phyloP scores from a whole-genome alignment of 352 stramenopile species.

The Saprolegnia parasitica region DNA sequence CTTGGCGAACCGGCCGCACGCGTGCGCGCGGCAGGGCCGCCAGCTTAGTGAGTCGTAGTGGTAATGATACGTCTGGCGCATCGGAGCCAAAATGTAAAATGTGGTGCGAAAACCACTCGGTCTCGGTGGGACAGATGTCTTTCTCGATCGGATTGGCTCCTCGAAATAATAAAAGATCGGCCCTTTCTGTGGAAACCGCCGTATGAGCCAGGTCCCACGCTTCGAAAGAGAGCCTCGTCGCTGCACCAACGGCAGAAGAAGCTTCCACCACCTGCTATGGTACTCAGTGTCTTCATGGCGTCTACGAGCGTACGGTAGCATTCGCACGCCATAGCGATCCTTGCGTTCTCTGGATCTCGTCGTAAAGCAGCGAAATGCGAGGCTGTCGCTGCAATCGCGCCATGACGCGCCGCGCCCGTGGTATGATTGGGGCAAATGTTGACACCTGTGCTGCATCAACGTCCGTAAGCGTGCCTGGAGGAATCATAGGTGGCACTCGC shows the following conservation, averaged over 20 bases:
- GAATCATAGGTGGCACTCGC: not conserved
- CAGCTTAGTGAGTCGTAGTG: not conserved
- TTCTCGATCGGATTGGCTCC: not conserved
- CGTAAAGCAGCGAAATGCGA: not conserved
- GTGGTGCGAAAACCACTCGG: not conserved
- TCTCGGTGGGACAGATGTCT: constrained; percentile 2
- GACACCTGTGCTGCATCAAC: not conserved
- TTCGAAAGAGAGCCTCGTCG: not conserved
- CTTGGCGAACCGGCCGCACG: constrained; percentile 22
- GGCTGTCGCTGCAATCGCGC: not conserved
- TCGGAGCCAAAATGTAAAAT: not conserved
- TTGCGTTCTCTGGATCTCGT: not conserved
- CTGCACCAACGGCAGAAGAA: not conserved
- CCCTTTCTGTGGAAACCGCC: not conserved
- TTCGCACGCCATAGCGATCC: too few species aligned
- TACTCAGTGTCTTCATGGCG: not conserved
- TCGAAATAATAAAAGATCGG: constrained; percentile 21
- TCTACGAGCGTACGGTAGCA: not conserved
- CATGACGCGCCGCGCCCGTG: not conserved
- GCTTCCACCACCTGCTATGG: not conserved
- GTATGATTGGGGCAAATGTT: not conserved
- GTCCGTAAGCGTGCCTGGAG: not conserved
- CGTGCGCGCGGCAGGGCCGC: not conserved
- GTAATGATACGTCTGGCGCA: too few species aligned
- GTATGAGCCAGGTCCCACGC: not conserved